Base-by-base conservation (phyloP, 108 stramenopile species). In the Chaetoceros tenuissimus region DNA sequence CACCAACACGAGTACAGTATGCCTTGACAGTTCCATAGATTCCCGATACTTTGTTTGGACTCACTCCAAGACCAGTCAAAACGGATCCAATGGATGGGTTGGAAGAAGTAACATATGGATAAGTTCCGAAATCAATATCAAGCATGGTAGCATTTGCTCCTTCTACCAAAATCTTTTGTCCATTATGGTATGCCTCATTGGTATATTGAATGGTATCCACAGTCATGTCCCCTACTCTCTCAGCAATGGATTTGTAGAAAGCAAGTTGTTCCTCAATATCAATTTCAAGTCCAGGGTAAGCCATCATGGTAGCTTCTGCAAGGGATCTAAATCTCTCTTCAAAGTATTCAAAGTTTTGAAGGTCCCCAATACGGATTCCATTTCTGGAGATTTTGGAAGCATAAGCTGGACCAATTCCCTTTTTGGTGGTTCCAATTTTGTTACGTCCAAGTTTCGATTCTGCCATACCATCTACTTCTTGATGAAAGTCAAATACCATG, bases 91-190 rank as follows among this genome's bases (percentile, higher is more conserved):
- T 79, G 29, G 87, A 87, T 3, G 99, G 97, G 62, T 96, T 95
- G 63, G 85, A 88, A 5, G 94, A 96, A 24, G 99, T 98, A 17
- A 99, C 99, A 69, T 82, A 99, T 0, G 97, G 99, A 72, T 97
- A 99, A 13, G 99, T 98, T 21, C 98, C 98, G 68, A 96, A 97
- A 76, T 99, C 98, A 68, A 97, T 91, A 72, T 99, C 98, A 48
- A 99, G 77, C 96, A 99, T 98, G 67, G 96, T 94, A 25, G 98
- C 98, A 77, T 99, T 99, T 55, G 98, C 98, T 49, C 99, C 99
- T 69, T 99, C 99, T 2, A 97, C 91, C 48, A 99, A 66, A 53
- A 99, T 97, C 51, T 68, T 87, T 70, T 96, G 93, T 25, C 97
- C 97, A 18, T 63, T 65, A 29, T 65, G 72, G 68, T 85, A 93